A percentile compares a stretch with the other conserved stretches of the same genome.
Conservation (phyloP, 2,329 filamentous ascomycete genomes). For the Mariannaea sp. region DNA sequence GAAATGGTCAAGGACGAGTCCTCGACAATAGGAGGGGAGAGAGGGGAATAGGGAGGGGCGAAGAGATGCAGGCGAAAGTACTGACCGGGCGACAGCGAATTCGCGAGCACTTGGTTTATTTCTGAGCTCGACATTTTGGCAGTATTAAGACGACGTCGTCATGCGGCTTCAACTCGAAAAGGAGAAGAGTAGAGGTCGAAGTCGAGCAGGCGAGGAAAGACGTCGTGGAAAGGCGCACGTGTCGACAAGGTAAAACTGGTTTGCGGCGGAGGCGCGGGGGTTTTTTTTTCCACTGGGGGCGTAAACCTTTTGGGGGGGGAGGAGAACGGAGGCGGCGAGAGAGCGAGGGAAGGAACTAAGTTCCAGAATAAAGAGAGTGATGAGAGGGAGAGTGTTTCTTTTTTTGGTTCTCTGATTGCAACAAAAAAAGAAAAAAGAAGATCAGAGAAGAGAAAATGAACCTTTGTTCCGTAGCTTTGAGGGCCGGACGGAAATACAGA, state of each 20-base stretch:
- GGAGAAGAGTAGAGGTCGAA: slow-evolving; percentile 28
- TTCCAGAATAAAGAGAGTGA: slow-evolving; percentile 25
- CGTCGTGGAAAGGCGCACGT: slow-evolving; percentile 38
- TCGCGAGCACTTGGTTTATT: slow-evolving; percentile 96
- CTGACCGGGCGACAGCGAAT: slow-evolving; percentile 93
- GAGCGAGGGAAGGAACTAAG: slow-evolving; percentile 14
- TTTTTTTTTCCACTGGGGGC: slow-evolving; percentile 30
- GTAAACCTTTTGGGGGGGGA: slow-evolving; percentile 24
- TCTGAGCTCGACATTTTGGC: slow-evolving; percentile 76
- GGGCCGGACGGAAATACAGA: slow-evolving; percentile 28
- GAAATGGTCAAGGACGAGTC: slow-evolving; percentile 16
- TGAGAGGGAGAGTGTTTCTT: not conserved
- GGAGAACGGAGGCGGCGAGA: slow-evolving; percentile 9
- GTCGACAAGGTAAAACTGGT: slow-evolving; percentile 38
- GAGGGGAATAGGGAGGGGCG: slow-evolving; percentile 17
- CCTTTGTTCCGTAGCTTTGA: slow-evolving; percentile 7
- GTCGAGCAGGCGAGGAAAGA: slow-evolving; percentile 29
- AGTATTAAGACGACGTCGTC: slow-evolving; percentile 43
- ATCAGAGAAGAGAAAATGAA: slow-evolving; percentile 2
- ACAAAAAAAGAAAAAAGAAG: slow-evolving; percentile 2
- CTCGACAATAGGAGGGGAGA: slow-evolving; percentile 19
- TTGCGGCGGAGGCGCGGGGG: slow-evolving; percentile 40
- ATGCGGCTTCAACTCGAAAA: slow-evolving; percentile 41
- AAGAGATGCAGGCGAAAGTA: slow-evolving; percentile 26
- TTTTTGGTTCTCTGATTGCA: slow-evolving; percentile 12